Evolutionary conservation across 2,329 filamentous ascomycete species (phyloP), one percentile per base, ranked within the genome.

Genomic region (Rhinocladiella similis): DNA sequence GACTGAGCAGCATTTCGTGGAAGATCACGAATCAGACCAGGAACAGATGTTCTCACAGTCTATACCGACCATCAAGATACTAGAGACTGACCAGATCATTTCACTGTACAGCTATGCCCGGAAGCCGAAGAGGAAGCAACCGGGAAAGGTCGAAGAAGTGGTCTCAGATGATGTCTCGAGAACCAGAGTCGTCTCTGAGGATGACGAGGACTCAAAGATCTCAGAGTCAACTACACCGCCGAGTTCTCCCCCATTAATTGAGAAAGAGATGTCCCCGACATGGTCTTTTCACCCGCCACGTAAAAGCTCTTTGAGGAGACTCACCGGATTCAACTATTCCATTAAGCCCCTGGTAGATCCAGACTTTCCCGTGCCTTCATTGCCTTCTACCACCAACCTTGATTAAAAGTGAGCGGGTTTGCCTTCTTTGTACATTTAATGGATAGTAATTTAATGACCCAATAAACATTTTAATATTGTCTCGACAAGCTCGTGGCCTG

Each of bases 271-370:
- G 36, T n/a, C 22, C n/a, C n/a, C 45, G n/a, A 43, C 27, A 19
- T 6, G n/a, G n/a, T 12, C 50, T 16, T 20, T 6, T 10, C 43
- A 47, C 19, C 54, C 54, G 19, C 54, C 54, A 22, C 47, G 54
- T 18, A 56, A 56, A 39, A 56, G 54, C 48, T 56, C 54, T 20
- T 35, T 56, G 6, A 56, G 35, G 35, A 50, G 22, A 50, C 25
- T 50, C 14, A 43, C 50, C 20, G 27, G 38, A 12, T 36, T 48
- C 20, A 47, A 41, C 14, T 22, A 39, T 27, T 25, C 22, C 19
- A 10, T 19, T 12, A 48, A 7, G 36, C 33, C 20, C 19, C 14
- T 54, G 19, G 38, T 46, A 16, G 46, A 54, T 16, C 49, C 14
- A n/a, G 46, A 48, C 5, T 27, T 54, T 13, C 52, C 52, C 16